A percentile compares a stretch with the other conserved stretches of the same genome.
Evolutionary conservation across 805 yeast genomes (phyloP).

Genomic region (Candida montana): DNA sequence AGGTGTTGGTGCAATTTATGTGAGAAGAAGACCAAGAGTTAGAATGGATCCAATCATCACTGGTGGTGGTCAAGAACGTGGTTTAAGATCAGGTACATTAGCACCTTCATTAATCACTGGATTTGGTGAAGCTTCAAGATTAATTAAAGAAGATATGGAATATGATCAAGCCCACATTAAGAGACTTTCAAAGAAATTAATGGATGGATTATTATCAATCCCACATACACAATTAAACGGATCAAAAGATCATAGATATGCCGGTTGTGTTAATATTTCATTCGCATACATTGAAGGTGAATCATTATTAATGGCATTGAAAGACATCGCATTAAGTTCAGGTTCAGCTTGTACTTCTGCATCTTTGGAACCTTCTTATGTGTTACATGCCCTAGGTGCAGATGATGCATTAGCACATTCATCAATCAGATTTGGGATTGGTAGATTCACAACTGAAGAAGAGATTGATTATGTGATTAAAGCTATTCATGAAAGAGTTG

Average conservation of each 20-base stretch:
- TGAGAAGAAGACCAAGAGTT: conserved; percentile 97
- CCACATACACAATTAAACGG: conserved; percentile 93
- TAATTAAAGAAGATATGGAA: conserved; percentile 67
- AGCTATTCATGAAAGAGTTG: conserved; percentile 85
- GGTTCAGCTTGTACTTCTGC: conserved; percentile 99
- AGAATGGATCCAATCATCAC: conserved; percentile 91
- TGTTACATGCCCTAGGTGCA: conserved; percentile 92
- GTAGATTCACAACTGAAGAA: conserved; percentile 93
- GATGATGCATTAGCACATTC: conserved; percentile 98
- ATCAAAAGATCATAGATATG: conserved; percentile 63
- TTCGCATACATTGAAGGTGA: conserved; percentile 98
- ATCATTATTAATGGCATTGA: conserved; percentile 93
- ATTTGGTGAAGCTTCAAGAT: conserved; percentile 94
- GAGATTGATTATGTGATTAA: conserved; percentile 91
- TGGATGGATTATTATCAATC: conserved; percentile 65
- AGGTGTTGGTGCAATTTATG: conserved; percentile 94
- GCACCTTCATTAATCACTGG: conserved; percentile 97
- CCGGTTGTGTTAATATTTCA: conserved; percentile 95
- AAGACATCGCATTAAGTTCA: conserved; percentile 91
- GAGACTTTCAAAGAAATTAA: conserved; percentile 66
- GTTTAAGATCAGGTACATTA: conserved; percentile 92
- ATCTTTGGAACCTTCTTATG: conserved; percentile 95
- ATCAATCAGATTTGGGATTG: conserved; percentile 95
- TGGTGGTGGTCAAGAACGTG: conserved; percentile 99
- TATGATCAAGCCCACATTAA: conserved; percentile 69